Base-by-base conservation (phyloP, 2,329 filamentous ascomycete genomes). In the Arachnomyces sp. region DNA sequence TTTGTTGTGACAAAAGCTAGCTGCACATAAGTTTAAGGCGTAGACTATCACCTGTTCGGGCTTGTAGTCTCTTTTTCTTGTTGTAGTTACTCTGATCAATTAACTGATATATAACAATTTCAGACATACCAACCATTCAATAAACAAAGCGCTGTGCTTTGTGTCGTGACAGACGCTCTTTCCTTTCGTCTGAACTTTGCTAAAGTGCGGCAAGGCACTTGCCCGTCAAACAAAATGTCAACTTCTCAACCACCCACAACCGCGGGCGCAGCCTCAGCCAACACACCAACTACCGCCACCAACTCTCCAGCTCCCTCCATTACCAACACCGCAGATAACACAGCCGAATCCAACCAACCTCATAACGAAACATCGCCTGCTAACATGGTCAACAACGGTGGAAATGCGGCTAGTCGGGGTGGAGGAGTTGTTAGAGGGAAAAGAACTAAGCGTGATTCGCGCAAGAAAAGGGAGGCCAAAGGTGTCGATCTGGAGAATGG, bases 381-480 rank as follows among this genome's bases (percentile, higher is more conserved):
- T 8, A 40, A 35, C 32, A 40, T 40, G 38, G 35, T 21, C 21
- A 40, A 40, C 9, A 42, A 33, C 15, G 36, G 31, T 3, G 28
- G 39, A 13, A 18, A 36, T 6, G 29, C 32, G 25, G 48, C 42
- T 42, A 39, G 42, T 12, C 43, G 46, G 5, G 33, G 21, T 12
- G n/a, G 31, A 32, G n/a, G 31, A 5, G 5, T 7, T 32, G n/a
- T 14, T 14, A 32, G 31, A 32, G 15, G 31, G 18, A 67, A 67
- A 41, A 54, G 64, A 42, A 64, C 61, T 40, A 67, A 67, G 52
- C 56, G 62, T 25, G 64, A 67, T 34, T 65, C 61, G 50, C 62
- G 62, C 42, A 67, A 67, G 45, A 67, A 66, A 45, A 59, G 63
- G 9, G 63, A 65, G 43, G 60, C 64, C 21, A 67, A 66, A 45